Conservation (phyloP, 73 alveolate species). For the Blepharisma japonicum region DNA sequence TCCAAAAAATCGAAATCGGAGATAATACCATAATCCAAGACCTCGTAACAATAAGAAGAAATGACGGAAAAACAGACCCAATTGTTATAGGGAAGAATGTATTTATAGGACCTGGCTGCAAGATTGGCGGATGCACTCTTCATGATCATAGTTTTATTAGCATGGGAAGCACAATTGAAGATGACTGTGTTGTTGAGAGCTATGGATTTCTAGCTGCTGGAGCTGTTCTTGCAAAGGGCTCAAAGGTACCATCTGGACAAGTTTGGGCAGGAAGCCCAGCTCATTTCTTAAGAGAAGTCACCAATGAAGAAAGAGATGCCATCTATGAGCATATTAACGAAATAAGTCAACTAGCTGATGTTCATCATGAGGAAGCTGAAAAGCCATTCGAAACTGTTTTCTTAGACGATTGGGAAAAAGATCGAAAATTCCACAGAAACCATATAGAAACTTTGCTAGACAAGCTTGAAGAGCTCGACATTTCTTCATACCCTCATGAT, state of each 20-base stretch:
- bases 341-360: constrained; percentile 42
- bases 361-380: constrained; percentile 63
- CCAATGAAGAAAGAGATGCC: constrained; percentile 58
- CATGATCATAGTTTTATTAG: constrained; percentile 54
- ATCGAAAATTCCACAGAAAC: background rate
- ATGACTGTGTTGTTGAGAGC: constrained; percentile 50
- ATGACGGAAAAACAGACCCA: background rate
- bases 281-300: constrained; percentile 54
- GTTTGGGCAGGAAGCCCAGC: constrained; percentile 78
- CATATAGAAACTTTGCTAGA: background rate
- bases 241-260: constrained; percentile 55
- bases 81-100: constrained; percentile 51
- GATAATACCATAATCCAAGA: constrained; percentile 54
- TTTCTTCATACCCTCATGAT: constrained; percentile 43
- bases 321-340: constrained; percentile 44
- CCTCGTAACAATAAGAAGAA: constrained; percentile 28
- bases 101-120: constrained; percentile 48
- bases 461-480: constrained; percentile 21
- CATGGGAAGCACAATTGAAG: constrained; percentile 56
- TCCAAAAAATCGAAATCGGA: constrained; percentile 43
- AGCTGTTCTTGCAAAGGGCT: constrained; percentile 44
- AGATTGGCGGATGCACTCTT: constrained; percentile 51
- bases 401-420: constrained; percentile 14
- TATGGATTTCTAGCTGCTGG: constrained; percentile 73
- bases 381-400: constrained; percentile 40